Conservation (phyloP, 441 rosid species). For the Croton setiger region DNA sequence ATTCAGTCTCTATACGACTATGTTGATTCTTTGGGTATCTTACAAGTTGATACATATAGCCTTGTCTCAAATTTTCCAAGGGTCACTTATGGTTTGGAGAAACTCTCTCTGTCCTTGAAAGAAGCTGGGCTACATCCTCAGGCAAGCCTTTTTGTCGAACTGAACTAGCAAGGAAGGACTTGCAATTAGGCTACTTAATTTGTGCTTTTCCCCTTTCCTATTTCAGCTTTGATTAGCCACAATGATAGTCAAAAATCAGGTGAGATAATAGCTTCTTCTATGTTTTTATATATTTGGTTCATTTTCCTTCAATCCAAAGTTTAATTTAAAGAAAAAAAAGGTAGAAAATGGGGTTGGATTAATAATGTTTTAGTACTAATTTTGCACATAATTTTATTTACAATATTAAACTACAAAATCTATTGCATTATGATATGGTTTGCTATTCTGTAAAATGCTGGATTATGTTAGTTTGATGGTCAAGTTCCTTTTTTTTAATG, state of each 20-base stretch:
- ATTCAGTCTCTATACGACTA: constrained; percentile 73
- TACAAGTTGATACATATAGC: constrained; percentile 66
- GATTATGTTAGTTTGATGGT: no score
- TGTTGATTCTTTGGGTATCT: constrained; percentile 81
- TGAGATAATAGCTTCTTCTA: background rate
- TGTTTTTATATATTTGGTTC: background rate
- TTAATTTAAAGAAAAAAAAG: background rate
- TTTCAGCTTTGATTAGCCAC: constrained; percentile 24
- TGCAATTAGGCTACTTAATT: constrained; percentile 18
- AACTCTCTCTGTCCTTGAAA: constrained; percentile 54
- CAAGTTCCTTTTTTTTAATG: no score
- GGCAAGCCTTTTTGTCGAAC: constrained; percentile 96
- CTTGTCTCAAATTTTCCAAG: constrained; percentile 92
- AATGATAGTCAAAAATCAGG: constrained; percentile 15
- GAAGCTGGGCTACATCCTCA: constrained; percentile 97
- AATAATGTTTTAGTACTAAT: constrained; percentile 19
- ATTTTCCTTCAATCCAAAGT: constrained; percentile 13
- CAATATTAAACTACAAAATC: background rate
- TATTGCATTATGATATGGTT: background rate
- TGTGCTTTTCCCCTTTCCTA: constrained; percentile 15
- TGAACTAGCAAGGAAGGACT: constrained; percentile 37
- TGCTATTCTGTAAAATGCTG: background rate
- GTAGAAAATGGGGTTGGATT: constrained; percentile 21
- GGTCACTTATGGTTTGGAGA: constrained; percentile 59
- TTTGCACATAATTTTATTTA: constrained; percentile 18